Base-by-base conservation (phyloP, 73 alveolate species). In the Paraurostyla sp. region DNA sequence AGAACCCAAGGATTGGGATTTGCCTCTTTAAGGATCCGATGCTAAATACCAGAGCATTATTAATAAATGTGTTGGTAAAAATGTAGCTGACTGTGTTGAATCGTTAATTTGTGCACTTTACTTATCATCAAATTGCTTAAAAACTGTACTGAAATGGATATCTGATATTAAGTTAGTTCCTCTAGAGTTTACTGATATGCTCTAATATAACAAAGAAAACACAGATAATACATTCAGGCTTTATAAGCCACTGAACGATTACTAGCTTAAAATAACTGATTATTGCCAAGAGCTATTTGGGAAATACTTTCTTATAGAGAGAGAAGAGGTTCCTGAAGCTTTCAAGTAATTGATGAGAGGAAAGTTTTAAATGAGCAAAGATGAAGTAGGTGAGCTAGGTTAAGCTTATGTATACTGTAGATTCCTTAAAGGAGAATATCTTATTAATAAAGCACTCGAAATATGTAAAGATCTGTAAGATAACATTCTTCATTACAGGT, bases 91-190 rank as follows among this genome's bases (percentile, higher is more conserved):
- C 38, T 25, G 68, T 33, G 80, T 76, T 0, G 96, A 91, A 60
- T 49, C 89, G 0, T 16, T 91, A 42, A 85, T 85, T 0, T 78
- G 92, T 13, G 92, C 93, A 29, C 81, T 86, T 65, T 42, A 48
- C 32, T 89, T 91, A 13, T 56, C 92, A 0, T 48, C 75, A 29
- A 81, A 80, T 22, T 30, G 86, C 56, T 29, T 73, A 23, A 25
- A 57, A 3, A 59, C 69, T 16, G 93, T 89, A 7, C 27, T 76
- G 11, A 60, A 48, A 25, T 91, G 87, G 83, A 75, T 91, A 0
- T 40, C 88, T n/a, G 80, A 91, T 30, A 85, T 91, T 13, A 85
- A 86, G 18, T 40, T 65, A 2, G 93, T 91, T 0, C 96, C 96
- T 0, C 25, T 91, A 27, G 84, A 33, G 29, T 49, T 23, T 32